Percentiles rank a stretch among this genome's conserved stretches.
These are phyloP conservation scores for Buxus sempervirens DNA, from an alignment of 164 flowering plant species.

Conservation along the genomic window DNA sequence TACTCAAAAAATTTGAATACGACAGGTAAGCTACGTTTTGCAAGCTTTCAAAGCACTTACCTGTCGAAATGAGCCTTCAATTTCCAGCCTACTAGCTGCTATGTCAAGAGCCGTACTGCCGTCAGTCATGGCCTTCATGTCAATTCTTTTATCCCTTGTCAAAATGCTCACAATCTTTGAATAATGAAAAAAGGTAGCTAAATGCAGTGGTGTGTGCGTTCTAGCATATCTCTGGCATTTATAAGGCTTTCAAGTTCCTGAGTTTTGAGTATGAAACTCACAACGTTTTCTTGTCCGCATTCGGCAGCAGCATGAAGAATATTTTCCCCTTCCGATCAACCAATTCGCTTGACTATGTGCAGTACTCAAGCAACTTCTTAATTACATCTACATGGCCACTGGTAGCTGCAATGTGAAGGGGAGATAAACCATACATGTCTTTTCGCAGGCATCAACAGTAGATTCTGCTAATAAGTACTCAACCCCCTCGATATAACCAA, in stretches of 20 bases:
- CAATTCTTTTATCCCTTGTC: not conserved
- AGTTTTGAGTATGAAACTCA: constrained; percentile 1
- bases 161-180: constrained; percentile 7
- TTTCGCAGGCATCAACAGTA: not conserved
- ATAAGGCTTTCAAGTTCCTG: constrained; percentile 2
- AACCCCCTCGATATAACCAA: not conserved
- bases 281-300: constrained; percentile 5
- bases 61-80: not conserved
- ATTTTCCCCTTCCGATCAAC: constrained; percentile 8
- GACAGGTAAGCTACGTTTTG: too few species aligned
- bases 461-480: not conserved
- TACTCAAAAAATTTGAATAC: too few species aligned
- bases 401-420: constrained; percentile 14
- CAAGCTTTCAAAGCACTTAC: not conserved
- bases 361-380: not conserved
- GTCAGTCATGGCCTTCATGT: constrained; percentile 4
- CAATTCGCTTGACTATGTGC: constrained; percentile 4
- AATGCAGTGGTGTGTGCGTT: constrained; percentile 23
- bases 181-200: constrained; percentile 8
- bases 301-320: constrained; percentile 16
- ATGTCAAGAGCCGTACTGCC: constrained; percentile 10
- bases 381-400: constrained; percentile 1
- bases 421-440: not conserved
- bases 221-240: constrained; percentile 11
- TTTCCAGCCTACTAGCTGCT: not conserved